These are phyloP conservation scores for Biancaea sappan DNA, from an alignment of 306 rosid species.

Conservation along the genomic window DNA sequence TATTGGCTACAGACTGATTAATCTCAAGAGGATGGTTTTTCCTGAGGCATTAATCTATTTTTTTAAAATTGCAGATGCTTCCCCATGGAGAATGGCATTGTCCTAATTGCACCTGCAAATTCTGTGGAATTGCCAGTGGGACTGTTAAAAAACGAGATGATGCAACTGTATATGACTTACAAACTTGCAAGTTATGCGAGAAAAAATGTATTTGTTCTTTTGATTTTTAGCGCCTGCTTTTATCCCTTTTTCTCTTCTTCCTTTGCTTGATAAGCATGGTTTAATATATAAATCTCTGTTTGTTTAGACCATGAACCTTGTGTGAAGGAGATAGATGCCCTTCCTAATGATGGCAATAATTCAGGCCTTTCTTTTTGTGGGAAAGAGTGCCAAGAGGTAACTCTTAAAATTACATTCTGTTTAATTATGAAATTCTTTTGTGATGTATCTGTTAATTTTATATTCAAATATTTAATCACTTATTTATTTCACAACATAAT, in stretches of 20 bases:
- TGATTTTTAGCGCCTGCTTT: conserved; percentile 20
- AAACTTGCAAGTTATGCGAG: conserved; percentile 77
- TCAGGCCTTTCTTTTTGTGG: conserved; percentile 63
- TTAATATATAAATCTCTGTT: not conserved
- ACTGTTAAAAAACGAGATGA: conserved; percentile 45
- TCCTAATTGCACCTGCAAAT: conserved; percentile 89
- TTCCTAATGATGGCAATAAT: conserved; percentile 40
- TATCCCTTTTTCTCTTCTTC: too few species aligned
- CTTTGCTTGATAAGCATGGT: not conserved
- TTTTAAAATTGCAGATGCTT: conserved; percentile 84
- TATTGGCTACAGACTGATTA: not conserved
- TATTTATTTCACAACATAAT: not conserved
- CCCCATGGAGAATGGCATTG: conserved; percentile 98
- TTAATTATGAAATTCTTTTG: not conserved
- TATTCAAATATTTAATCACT: not conserved
- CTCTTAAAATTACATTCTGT: conserved; percentile 1
- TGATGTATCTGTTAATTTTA: not conserved
- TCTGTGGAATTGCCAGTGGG: conserved; percentile 67
- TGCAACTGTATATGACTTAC: conserved; percentile 38
- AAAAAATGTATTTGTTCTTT: conserved; percentile 72
- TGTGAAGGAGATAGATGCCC: conserved; percentile 49
- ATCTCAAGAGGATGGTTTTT: not conserved
- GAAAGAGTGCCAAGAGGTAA: conserved; percentile 89
- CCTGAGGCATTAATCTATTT: conserved; percentile 20
- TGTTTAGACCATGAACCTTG: conserved; percentile 68